A percentile compares a stretch with the other conserved stretches of the same genome.
Conservation (phyloP, 768 basidiomycete species). For the Lactifluus rugatus region DNA sequence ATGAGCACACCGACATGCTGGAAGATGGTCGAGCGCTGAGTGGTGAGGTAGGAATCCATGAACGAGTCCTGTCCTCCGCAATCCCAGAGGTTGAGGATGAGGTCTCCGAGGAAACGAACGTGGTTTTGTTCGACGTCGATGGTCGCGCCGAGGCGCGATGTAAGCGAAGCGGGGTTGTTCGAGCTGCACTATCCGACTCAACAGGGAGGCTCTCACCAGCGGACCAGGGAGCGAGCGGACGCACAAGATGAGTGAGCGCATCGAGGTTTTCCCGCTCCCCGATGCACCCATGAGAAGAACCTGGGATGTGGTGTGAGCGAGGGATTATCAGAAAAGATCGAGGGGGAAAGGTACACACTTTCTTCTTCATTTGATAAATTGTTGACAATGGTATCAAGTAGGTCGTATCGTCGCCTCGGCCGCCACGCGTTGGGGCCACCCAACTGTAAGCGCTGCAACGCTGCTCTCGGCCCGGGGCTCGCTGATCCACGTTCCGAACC, state of each 20-base stretch:
- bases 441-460: no score
- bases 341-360: slow-evolving; percentile 22
- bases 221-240: slow-evolving; percentile 25
- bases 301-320: slow-evolving; percentile 31
- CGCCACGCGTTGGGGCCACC: no score
- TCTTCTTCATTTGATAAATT: slow-evolving; percentile 28
- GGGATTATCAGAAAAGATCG: neutral
- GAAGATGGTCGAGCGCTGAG: slow-evolving; percentile 91
- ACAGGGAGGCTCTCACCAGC: slow-evolving; percentile 7
- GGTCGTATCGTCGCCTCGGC: no score
- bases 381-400: neutral
- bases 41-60: slow-evolving; percentile 92
- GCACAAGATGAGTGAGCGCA: slow-evolving; percentile 98
- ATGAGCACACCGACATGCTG: slow-evolving; percentile 95
- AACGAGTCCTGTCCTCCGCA: slow-evolving; percentile 98
- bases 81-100: slow-evolving; percentile 96
- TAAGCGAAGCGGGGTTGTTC: slow-evolving; percentile 88
- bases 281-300: slow-evolving; percentile 98
- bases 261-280: slow-evolving; percentile 91
- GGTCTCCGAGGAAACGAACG: slow-evolving; percentile 91
- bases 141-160: slow-evolving; percentile 86
- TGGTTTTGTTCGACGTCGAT: slow-evolving; percentile 98
- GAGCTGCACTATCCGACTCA: slow-evolving; percentile 44
- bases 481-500: no score
- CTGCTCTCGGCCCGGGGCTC: no score